A percentile compares a stretch with the other conserved stretches of the same genome.
Conservation (phyloP, 345 rosid genomes). For the Populus tremula region DNA sequence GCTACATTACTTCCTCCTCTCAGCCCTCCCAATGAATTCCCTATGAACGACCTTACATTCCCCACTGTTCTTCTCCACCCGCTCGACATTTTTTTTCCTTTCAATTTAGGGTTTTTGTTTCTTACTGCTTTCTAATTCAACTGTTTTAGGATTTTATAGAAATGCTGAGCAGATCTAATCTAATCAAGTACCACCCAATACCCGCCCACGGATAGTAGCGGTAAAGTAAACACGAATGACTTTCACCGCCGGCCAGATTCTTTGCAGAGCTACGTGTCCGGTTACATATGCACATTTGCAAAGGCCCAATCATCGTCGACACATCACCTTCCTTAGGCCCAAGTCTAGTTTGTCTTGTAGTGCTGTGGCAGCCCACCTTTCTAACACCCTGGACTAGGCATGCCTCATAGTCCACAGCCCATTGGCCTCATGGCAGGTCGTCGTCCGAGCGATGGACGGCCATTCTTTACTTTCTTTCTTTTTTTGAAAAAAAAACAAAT, state of each 20-base stretch:
- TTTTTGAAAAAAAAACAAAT: too few species aligned
- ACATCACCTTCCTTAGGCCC: too few species aligned
- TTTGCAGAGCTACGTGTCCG: background rate
- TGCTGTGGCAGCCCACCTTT: too few species aligned
- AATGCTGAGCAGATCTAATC: background rate
- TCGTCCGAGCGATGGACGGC: too few species aligned
- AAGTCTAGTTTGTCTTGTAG: too few species aligned
- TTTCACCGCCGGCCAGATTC: background rate
- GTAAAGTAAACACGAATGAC: background rate
- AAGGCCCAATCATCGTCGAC: background rate
- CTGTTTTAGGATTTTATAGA: background rate
- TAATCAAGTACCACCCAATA: background rate
- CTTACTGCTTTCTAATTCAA: background rate
- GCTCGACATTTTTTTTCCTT: slow-evolving; percentile 22
- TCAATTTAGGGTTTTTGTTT: background rate
- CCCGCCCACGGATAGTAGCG: background rate
- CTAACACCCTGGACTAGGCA: too few species aligned
- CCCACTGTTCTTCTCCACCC: slow-evolving; percentile 68
- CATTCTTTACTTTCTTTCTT: too few species aligned
- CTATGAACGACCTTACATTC: slow-evolving; percentile 61
- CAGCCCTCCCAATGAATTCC: slow-evolving; percentile 83
- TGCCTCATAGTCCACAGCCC: too few species aligned
- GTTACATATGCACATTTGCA: background rate
- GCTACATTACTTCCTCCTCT: slow-evolving; percentile 71
- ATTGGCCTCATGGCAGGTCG: too few species aligned